Evolutionary conservation across 2,329 filamentous ascomycete genomes (phyloP).

Genomic region (Chalaropsis ovoidea): DNA sequence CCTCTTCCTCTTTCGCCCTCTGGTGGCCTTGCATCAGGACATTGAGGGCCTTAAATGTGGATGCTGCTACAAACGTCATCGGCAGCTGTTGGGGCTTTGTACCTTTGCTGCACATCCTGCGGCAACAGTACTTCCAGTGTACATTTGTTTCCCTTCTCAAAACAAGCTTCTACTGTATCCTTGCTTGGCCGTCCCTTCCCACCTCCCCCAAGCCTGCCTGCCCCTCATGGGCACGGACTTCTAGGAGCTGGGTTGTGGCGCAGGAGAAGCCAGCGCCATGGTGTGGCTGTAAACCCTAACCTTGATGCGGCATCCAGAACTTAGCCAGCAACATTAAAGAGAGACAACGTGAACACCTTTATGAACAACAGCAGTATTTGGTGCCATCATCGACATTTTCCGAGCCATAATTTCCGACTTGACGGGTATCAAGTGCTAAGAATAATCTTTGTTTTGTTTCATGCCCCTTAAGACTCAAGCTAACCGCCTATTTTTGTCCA

Average conservation of each 20-base stretch:
- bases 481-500: background rate
- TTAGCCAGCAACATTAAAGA: constrained; percentile 3
- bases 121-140: background rate
- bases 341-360: background rate
- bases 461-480: background rate
- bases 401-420: background rate
- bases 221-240: background rate
- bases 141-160: background rate
- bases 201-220: background rate
- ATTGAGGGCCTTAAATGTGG: constrained; percentile 1
- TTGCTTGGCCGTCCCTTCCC: too few relatives aligned
- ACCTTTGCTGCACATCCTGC: constrained; percentile 10
- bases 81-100: constrained; percentile 10
- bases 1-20: background rate
- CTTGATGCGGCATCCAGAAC: background rate
- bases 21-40: constrained; percentile 4
- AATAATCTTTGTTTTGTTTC: background rate
- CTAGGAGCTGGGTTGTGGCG: background rate
- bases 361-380: background rate
- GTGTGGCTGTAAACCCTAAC: background rate
- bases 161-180: background rate
- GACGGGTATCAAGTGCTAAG: background rate
- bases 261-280: background rate
- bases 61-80: constrained; percentile 15
- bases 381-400: too few relatives aligned